A percentile compares a stretch with the other conserved stretches of the same genome.
These are phyloP conservation scores for Aquanectria penicillioides DNA, from an alignment of 2,329 filamentous ascomycete genomes.

Conservation along the genomic window DNA sequence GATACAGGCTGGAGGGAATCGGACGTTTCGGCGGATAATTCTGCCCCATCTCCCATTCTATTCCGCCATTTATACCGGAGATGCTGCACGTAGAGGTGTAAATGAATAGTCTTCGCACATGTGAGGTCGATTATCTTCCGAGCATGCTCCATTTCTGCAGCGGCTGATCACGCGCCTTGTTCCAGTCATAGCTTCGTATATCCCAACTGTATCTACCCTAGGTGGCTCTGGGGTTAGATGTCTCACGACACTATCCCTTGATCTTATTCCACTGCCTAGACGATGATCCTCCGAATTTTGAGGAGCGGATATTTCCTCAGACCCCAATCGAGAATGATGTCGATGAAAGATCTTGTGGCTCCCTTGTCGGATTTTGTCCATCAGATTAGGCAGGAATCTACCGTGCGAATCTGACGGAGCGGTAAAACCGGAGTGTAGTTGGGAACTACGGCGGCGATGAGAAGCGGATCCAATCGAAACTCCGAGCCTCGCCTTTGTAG, in stretches of 20 bases:
- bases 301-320: slow-evolving; percentile 2
- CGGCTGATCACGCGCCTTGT: slow-evolving; percentile 23
- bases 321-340: slow-evolving; percentile 31
- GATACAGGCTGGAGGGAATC: too few species aligned
- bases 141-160: slow-evolving; percentile 39
- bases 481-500: slow-evolving; percentile 33
- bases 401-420: slow-evolving; percentile 23
- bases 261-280: slow-evolving; percentile 2
- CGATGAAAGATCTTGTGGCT: slow-evolving; percentile 38
- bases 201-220: slow-evolving; percentile 28
- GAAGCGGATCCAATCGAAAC: slow-evolving; percentile 37
- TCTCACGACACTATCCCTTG: slow-evolving; percentile 36
- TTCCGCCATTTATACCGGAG: too few species aligned
- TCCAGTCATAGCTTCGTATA: slow-evolving; percentile 39
- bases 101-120: too few species aligned
- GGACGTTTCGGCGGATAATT: too few species aligned
- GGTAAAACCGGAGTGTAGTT: slow-evolving; percentile 15
- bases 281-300: slow-evolving; percentile 3
- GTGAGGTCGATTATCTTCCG: slow-evolving; percentile 47
- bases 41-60: too few species aligned
- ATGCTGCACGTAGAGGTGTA: too few species aligned
- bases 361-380: slow-evolving; percentile 43
- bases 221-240: slow-evolving; percentile 30
- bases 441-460: slow-evolving; percentile 41
- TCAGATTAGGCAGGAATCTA: slow-evolving; percentile 36